Evolutionary conservation across 2,329 filamentous ascomycete genomes (phyloP).

Genomic region (Thelonectria blattea): DNA sequence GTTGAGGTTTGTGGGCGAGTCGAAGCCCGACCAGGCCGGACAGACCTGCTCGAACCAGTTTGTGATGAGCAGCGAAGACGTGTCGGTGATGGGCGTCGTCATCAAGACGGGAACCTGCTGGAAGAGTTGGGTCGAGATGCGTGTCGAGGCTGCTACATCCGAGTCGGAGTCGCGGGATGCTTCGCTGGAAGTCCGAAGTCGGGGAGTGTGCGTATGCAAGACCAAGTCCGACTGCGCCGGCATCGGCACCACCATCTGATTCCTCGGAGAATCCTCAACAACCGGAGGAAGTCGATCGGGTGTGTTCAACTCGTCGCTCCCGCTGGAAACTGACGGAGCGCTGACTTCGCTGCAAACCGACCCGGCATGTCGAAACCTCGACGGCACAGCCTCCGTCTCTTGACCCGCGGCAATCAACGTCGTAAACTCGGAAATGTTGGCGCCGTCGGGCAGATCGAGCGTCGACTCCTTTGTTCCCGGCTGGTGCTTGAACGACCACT

Average conservation of each 20-base stretch:
- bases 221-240: not conserved
- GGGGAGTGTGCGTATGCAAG: not conserved
- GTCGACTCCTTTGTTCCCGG: constrained; percentile 18
- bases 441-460: constrained; percentile 3
- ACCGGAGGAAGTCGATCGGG: not conserved
- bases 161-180: constrained; percentile 4
- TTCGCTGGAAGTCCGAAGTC: not conserved
- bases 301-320: not conserved
- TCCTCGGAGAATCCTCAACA: not conserved
- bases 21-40: constrained; percentile 49
- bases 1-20: constrained; percentile 48
- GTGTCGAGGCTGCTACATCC: constrained; percentile 4
- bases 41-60: constrained; percentile 51
- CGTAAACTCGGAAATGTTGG: not conserved
- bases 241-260: not conserved
- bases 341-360: constrained; percentile 9
- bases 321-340: constrained; percentile 2
- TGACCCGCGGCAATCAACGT: not conserved
- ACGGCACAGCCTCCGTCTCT: not conserved
- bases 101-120: constrained; percentile 23
- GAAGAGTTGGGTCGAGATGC: constrained; percentile 23
- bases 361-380: not conserved
- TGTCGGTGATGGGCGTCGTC: constrained; percentile 37
- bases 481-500: constrained; percentile 52
- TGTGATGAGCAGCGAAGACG: constrained; percentile 43